These are phyloP conservation scores for Pezicula rhizophila DNA, from an alignment of 2,329 filamentous ascomycete genomes.

Conservation along the genomic window DNA sequence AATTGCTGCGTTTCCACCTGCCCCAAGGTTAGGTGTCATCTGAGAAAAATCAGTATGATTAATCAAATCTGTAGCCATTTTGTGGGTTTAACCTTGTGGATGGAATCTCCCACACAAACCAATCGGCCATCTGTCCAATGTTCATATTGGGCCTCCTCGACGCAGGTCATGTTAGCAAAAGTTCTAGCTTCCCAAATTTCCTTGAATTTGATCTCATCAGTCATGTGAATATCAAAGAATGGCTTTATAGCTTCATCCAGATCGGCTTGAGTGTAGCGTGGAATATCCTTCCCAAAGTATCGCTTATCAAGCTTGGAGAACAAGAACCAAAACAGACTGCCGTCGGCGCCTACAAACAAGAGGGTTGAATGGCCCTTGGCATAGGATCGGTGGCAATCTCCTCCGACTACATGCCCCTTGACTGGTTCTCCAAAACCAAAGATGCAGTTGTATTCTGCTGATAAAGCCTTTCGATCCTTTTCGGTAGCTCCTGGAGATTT, in stretches of 20 bases:
- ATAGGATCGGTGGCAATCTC: slow-evolving; percentile 7
- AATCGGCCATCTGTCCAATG: slow-evolving; percentile 11
- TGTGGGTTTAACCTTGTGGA: slow-evolving; percentile 7
- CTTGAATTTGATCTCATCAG: slow-evolving; percentile 5
- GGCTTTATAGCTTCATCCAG: slow-evolving; percentile 3
- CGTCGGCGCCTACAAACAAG: slow-evolving; percentile 3
- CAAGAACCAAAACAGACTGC: slow-evolving; percentile 1
- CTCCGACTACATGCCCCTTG: background rate
- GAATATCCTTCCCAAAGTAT: slow-evolving; percentile 3
- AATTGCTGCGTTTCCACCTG: slow-evolving; percentile 32
- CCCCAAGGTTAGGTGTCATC: slow-evolving; percentile 22
- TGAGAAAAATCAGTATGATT: too few species aligned
- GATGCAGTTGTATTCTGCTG: slow-evolving; percentile 8
- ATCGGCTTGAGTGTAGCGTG: slow-evolving; percentile 1
- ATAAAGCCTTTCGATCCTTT: slow-evolving; percentile 14
- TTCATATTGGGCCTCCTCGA: slow-evolving; percentile 12
- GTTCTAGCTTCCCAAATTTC: slow-evolving; percentile 5
- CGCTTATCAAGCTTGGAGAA: slow-evolving; percentile 1
- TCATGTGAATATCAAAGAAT: slow-evolving; percentile 6
- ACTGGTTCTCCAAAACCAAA: slow-evolving; percentile 5
- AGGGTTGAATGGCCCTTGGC: slow-evolving; percentile 6
- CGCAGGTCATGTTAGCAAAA: slow-evolving; percentile 3
- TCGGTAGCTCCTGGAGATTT: slow-evolving; percentile 12
- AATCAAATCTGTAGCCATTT: too few species aligned
- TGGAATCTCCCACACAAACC: slow-evolving; percentile 13